These are phyloP conservation scores for Cinchona pubescens DNA, from an alignment of 257 asterid genomes.

Conservation along the genomic window DNA sequence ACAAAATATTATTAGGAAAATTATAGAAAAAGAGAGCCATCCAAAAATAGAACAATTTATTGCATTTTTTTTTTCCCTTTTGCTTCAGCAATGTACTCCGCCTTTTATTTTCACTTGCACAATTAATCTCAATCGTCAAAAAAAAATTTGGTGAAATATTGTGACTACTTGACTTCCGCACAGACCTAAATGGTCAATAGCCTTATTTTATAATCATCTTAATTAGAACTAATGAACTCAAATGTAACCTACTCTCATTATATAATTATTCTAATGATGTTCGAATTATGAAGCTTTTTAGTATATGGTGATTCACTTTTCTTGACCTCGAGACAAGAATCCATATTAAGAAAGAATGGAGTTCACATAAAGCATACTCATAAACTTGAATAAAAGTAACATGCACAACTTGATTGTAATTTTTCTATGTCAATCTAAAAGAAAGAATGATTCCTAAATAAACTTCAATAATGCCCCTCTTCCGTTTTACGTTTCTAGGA, in stretches of 20 bases:
- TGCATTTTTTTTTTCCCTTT: no score
- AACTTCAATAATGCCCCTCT: slow-evolving; percentile 3
- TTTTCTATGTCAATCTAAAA: neutral
- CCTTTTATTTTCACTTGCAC: no score
- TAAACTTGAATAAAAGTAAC: slow-evolving; percentile 13
- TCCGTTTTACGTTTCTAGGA: slow-evolving; percentile 2
- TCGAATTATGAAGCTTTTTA: neutral
- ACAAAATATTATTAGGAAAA: no score
- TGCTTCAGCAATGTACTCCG: no score
- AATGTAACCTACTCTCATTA: neutral
- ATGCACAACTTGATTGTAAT: neutral
- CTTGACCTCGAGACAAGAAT: slow-evolving; percentile 10
- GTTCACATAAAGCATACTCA: slow-evolving; percentile 2
- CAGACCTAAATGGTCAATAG: neutral
- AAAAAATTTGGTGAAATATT: neutral
- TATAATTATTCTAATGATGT: neutral
- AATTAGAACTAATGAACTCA: neutral
- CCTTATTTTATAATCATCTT: neutral
- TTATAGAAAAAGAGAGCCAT: no score
- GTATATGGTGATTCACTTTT: neutral
- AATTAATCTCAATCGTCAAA: neutral
- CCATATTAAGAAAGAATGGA: neutral
- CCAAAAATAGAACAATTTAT: no score
- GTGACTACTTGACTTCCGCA: neutral
- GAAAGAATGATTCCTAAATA: neutral